Evolutionary conservation across 2,329 filamentous ascomycete species (phyloP), one percentile per base, ranked within the genome.

Genomic region (Cladosporium sp.): DNA sequence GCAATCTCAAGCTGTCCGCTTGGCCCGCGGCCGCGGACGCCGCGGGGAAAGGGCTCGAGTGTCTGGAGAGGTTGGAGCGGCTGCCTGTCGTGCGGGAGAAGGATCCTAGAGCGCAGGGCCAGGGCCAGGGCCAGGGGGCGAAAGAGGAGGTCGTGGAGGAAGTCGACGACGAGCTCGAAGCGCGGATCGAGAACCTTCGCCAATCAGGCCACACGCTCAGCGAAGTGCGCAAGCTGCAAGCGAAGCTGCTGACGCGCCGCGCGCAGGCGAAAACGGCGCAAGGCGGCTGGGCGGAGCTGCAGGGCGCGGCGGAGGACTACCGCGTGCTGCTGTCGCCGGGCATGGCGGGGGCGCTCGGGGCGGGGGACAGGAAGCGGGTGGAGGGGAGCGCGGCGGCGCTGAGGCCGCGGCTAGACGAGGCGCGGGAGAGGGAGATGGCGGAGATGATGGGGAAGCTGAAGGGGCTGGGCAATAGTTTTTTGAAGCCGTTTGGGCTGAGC

Each of bases 391-490:
- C 95, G 54, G 70, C 76, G 11, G 73, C 75, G 18, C 71, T 97
- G 37, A 88, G 89, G 1, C 74, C 78, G 1, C 77, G 79, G 56
- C 79, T 89, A 46, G 87, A 92, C 58, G 80, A 80, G 14, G 90
- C 91, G 1, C 89, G 90, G 71, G 86, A 95, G 65, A 80, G 79
- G 61, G 93, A 98, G 71, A 89, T 93, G 80, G 85, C 81, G 2
- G 92, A 98, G 72, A 96, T 97, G 90, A 95, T 95, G 90, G 88
- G 86, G 14, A 96, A 97, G 74, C 72, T 98, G 62, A 96, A 95
- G 67, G 84, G 87, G 71, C 74, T 98, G 55, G 93, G 93, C 0
- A 95, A 98, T 66, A 89, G 90, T 1, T 82, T 98, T 13, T 69
- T 98, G 46, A 95, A 87, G 67, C 92, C 92, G 0, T 97, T 97